These are phyloP conservation scores for Pseudocercospora pini-densiflorae DNA, from an alignment of 2,329 filamentous ascomycete species.

Conservation along the genomic window DNA sequence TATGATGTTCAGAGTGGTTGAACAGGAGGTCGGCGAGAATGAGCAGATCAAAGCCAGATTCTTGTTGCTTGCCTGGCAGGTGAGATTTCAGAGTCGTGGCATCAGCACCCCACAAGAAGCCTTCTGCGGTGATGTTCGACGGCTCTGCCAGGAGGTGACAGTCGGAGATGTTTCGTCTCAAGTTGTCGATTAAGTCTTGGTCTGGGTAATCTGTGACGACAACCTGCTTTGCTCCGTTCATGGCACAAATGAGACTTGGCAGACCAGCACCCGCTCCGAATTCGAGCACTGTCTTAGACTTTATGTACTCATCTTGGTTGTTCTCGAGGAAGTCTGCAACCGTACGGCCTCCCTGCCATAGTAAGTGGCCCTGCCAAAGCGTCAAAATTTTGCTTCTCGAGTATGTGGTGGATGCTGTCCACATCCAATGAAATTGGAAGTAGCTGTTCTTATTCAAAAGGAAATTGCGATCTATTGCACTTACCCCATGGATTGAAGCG, in stretches of 20 bases:
- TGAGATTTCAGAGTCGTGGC: slow-evolving; percentile 62
- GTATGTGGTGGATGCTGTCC: background rate
- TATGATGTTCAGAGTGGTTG: slow-evolving; percentile 83
- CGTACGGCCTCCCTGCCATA: slow-evolving; percentile 88
- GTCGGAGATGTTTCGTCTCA: slow-evolving; percentile 74
- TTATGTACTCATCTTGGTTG: slow-evolving; percentile 63
- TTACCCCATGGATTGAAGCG: background rate
- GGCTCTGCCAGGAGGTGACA: slow-evolving; percentile 47
- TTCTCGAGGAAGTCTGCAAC: slow-evolving; percentile 79
- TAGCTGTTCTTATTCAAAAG: background rate
- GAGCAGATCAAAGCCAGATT: slow-evolving; percentile 72
- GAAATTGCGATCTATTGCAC: background rate
- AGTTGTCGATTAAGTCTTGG: slow-evolving; percentile 77
- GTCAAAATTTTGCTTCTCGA: background rate
- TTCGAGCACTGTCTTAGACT: slow-evolving; percentile 75
- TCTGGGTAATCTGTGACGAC: slow-evolving; percentile 92
- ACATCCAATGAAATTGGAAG: background rate
- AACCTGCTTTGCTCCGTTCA: slow-evolving; percentile 67
- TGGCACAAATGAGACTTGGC: slow-evolving; percentile 71
- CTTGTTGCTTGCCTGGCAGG: slow-evolving; percentile 49
- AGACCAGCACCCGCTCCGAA: slow-evolving; percentile 87
- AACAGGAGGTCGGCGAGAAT: slow-evolving; percentile 90
- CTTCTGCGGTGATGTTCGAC: slow-evolving; percentile 52
- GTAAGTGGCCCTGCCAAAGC: slow-evolving; percentile 66
- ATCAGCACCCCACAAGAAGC: slow-evolving; percentile 83